Percentiles rank a stretch among this genome's conserved stretches.
These are phyloP conservation scores for Boletus reticuloceps DNA, from an alignment of 768 basidiomycete species.

Conservation along the genomic window DNA sequence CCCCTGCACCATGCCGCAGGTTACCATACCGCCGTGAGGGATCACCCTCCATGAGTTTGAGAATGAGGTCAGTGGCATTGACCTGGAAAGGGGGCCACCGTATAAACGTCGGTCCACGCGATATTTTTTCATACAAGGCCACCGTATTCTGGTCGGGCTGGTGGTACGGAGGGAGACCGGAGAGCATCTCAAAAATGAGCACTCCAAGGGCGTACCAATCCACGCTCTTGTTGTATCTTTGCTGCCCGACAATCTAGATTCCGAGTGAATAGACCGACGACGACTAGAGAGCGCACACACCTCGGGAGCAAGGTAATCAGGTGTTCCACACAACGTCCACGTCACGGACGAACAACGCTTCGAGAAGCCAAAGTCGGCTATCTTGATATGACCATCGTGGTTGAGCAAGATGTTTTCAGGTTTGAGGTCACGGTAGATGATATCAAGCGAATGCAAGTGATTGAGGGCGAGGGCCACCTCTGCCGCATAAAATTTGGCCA, in stretches of 20 bases:
- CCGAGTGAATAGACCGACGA: constrained; percentile 6
- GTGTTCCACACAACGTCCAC: constrained; percentile 95
- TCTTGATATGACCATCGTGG: constrained; percentile 94
- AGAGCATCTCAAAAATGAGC: constrained; percentile 97
- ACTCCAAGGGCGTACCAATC: constrained; percentile 99
- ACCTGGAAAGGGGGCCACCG: constrained; percentile 77
- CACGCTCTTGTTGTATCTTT: constrained; percentile 92
- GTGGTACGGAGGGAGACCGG: constrained; percentile 94
- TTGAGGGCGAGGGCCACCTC: constrained; percentile 92
- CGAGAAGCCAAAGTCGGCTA: constrained; percentile 96
- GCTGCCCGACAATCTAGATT: constrained; percentile 67
- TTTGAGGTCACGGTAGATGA: constrained; percentile 97
- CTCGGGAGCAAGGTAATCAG: constrained; percentile 97
- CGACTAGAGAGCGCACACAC: constrained; percentile 37
- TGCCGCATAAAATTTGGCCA: constrained; percentile 96
- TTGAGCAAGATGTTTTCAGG: constrained; percentile 95
- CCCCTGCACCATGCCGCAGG: constrained; percentile 79
- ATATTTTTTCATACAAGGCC: constrained; percentile 88
- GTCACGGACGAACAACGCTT: constrained; percentile 85
- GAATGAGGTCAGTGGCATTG: constrained; percentile 83
- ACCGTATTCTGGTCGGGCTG: constrained; percentile 82
- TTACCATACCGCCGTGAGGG: constrained; percentile 89
- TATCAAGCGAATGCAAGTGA: constrained; percentile 80
- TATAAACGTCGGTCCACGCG: constrained; percentile 68
- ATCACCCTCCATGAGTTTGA: constrained; percentile 87